phyloP scores from a whole-genome alignment of 352 stramenopile genomes.

The Pythium coloratum region DNA sequence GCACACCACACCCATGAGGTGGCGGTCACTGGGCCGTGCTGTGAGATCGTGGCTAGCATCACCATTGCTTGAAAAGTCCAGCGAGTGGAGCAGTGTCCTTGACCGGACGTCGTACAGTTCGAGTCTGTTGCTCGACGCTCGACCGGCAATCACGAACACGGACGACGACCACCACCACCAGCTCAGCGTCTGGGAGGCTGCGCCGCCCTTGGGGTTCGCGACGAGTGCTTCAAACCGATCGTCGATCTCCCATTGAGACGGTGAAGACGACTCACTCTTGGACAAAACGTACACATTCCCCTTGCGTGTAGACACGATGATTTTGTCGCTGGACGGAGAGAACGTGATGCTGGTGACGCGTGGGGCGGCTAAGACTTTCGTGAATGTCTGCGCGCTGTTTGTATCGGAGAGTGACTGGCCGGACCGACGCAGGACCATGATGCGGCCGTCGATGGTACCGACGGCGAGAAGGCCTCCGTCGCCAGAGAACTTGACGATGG shows the following conservation, averaged over 20 bases:
- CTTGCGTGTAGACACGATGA: slow-evolving; percentile 56
- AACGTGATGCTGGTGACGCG: slow-evolving; percentile 61
- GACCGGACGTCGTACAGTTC: slow-evolving; percentile 54
- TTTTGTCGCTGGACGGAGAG: slow-evolving; percentile 27
- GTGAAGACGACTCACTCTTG: not conserved
- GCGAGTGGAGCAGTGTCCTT: slow-evolving; percentile 41
- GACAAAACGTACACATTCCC: slow-evolving; percentile 63
- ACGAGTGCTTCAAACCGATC: slow-evolving; percentile 33
- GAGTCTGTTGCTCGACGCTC: slow-evolving; percentile 32
- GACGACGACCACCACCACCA: slow-evolving; percentile 41
- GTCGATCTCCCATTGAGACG: slow-evolving; percentile 30
- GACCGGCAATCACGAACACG: slow-evolving; percentile 50
- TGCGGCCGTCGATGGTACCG: slow-evolving; percentile 50
- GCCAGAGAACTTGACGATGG: slow-evolving; percentile 40
- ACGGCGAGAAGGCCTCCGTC: slow-evolving; percentile 36
- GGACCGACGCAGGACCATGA: slow-evolving; percentile 35
- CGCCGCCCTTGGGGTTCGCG: slow-evolving; percentile 44
- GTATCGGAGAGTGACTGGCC: not conserved
- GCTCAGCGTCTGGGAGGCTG: slow-evolving; percentile 48
- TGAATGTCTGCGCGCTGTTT: slow-evolving; percentile 21
- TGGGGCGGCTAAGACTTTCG: slow-evolving; percentile 44
- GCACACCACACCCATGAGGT: slow-evolving; percentile 21
- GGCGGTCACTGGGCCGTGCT: not conserved
- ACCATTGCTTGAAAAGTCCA: slow-evolving; percentile 27
- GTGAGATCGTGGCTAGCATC: not conserved